Base-by-base conservation (phyloP, 2,329 filamentous ascomycete species). In the Colletotrichum sp. region DNA sequence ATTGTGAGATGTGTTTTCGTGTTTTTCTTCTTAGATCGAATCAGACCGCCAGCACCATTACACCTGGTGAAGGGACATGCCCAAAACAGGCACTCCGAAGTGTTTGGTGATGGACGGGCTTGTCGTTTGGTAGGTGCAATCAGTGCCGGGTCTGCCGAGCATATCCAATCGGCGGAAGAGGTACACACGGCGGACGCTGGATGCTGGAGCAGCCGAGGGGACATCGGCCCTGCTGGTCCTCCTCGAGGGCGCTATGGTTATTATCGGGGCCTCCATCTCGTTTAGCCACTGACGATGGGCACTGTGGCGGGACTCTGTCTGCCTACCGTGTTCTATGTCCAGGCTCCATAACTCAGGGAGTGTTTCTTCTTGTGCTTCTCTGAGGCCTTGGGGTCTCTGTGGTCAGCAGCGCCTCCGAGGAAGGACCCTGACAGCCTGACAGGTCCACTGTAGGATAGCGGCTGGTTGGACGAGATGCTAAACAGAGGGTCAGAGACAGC, bases 211-310 rank as follows among this genome's bases (percentile, higher is more conserved):
- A 73, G 63, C 62, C 69, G 73, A 59, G 34, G 43, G 56, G 52
- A 65, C 55, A 72, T 59, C 73, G 73, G 73, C 56, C 73, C 56
- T 75, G 62, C 58, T 56, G 69, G 63, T 48, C 69, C 63, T 73
- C 38, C 18, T 63, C 5, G 43, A 21, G 38, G 21, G 68, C 61
- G 69, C 63, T 48, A 26, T 59, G 59, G 58, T 61, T 65, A 61
- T 69, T 73, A 58, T 73, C 69, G 73, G 73, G 58, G 63, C 43
- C 34, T 32, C 65, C 43, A 26, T 75, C 48, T 69, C 28, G 59
- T 32, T 65, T 58, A 63, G 36, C 62, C 43, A 72, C 56, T 48
- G 38, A 28, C 38, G 34, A 36, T 18, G 61, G 52, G 62, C 48
- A 64, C 63, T 48, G 32, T 68, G 62, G 58, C 56, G 73, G 56